Percentiles rank a stretch among this genome's conserved stretches.
Evolutionary conservation across 805 yeast species (phyloP).

Genomic region (Yamadazyma tumulicola): DNA sequence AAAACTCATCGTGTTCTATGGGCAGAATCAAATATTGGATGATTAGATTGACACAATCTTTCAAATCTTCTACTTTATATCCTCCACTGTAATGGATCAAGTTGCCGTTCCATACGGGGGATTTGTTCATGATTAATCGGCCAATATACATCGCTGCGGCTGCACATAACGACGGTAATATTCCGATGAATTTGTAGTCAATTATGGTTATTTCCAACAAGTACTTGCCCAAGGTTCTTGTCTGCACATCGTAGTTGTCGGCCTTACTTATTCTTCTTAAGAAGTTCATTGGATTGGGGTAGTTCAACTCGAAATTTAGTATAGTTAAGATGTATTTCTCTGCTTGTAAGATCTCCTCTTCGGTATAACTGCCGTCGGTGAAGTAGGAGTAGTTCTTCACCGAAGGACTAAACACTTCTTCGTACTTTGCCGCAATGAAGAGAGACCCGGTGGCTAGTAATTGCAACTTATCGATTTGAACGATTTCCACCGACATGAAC

Average conservation of each 20-base stretch:
- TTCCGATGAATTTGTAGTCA: constrained; percentile 70
- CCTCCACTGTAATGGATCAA: constrained; percentile 91
- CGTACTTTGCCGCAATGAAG: constrained; percentile 89
- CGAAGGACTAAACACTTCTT: constrained; percentile 86
- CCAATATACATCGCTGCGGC: constrained; percentile 87
- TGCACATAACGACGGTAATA: constrained; percentile 74
- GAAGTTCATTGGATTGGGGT: constrained; percentile 89
- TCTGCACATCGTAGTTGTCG: constrained; percentile 80
- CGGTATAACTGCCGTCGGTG: constrained; percentile 81
- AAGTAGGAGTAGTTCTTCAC: constrained; percentile 82
- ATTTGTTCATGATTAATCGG: constrained; percentile 64
- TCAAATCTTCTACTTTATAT: constrained; percentile 67
- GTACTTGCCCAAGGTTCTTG: constrained; percentile 83
- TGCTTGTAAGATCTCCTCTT: constrained; percentile 76
- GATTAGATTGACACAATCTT: constrained; percentile 69
- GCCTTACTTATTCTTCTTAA: constrained; percentile 85
- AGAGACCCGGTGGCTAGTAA: constrained; percentile 80
- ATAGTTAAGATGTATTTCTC: constrained; percentile 75
- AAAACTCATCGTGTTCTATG: constrained; percentile 86
- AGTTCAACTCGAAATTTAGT: constrained; percentile 70
- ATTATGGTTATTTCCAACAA: constrained; percentile 73
- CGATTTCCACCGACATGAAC: constrained; percentile 70
- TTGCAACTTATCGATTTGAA: constrained; percentile 77
- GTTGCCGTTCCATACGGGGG: constrained; percentile 77
- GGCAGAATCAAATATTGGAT: constrained; percentile 76